Evolutionary conservation across 441 rosid species (phyloP).

Genomic region (Aleurites moluccanus): DNA sequence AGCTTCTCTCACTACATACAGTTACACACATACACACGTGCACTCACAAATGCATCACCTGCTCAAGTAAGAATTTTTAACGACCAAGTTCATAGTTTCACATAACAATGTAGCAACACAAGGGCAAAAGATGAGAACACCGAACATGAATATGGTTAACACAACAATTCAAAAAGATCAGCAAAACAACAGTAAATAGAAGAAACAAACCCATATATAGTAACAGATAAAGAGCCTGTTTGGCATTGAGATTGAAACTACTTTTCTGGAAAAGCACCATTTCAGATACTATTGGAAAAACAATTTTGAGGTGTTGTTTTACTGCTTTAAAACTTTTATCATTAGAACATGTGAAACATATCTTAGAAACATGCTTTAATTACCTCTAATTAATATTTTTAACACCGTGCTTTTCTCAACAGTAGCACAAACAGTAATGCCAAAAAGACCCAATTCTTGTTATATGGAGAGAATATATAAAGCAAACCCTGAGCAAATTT

Average conservation of each 20-base stretch:
- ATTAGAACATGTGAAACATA: too few relatives aligned
- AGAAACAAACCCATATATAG: not conserved
- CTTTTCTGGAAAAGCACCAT: too few relatives aligned
- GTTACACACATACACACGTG: not conserved
- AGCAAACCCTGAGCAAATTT: slow-evolving; percentile 2
- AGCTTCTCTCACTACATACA: not conserved
- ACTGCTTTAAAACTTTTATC: too few relatives aligned
- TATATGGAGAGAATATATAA: not conserved
- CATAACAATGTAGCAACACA: not conserved
- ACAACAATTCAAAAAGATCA: slow-evolving; percentile 1
- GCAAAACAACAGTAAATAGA: not conserved
- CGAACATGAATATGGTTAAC: not conserved
- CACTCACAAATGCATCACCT: not conserved
- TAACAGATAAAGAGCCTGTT: not conserved
- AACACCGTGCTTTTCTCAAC: too few relatives aligned
- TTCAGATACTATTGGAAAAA: not conserved
- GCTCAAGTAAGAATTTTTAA: not conserved
- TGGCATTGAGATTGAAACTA: too few relatives aligned
- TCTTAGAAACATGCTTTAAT: too few relatives aligned
- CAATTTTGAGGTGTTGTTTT: too few relatives aligned
- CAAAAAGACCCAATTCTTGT: not conserved
- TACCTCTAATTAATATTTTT: too few relatives aligned
- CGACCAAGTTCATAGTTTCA: not conserved
- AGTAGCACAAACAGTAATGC: too few relatives aligned
- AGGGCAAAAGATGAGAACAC: not conserved